These are phyloP conservation scores for Cyberlindnera samutprakarnensis DNA, from an alignment of 805 yeast species.

Conservation along the genomic window DNA sequence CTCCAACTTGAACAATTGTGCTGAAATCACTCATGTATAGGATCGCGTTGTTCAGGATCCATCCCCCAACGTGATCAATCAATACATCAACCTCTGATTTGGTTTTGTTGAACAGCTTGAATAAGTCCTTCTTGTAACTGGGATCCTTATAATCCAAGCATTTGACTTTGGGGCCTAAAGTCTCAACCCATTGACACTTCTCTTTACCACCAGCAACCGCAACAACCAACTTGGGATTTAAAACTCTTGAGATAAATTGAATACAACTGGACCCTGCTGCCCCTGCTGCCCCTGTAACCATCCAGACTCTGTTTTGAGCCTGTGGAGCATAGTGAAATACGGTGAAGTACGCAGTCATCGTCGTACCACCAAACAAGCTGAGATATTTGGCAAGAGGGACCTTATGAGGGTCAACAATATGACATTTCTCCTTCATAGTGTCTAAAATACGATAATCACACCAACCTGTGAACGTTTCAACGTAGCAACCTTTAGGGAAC, in stretches of 20 bases:
- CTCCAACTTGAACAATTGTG: conserved; percentile 49
- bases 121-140: conserved; percentile 26
- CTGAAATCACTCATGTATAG: conserved; percentile 30
- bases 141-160: conserved; percentile 44
- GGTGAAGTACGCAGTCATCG: conserved; percentile 54
- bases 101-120: conserved; percentile 35
- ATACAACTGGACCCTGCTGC: conserved; percentile 57
- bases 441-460: conserved; percentile 34
- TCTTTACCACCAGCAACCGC: conserved; percentile 54
- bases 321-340: conserved; percentile 38
- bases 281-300: conserved; percentile 60
- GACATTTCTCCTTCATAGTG: conserved; percentile 20
- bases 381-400: conserved; percentile 30
- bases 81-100: conserved; percentile 42
- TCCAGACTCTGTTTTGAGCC: conserved; percentile 32
- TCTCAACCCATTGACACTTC: conserved; percentile 44
- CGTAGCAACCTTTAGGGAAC: conserved; percentile 35
- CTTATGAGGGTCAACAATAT: neutral
- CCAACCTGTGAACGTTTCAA: conserved; percentile 37
- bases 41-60: conserved; percentile 39
- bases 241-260: conserved; percentile 45
- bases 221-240: conserved; percentile 45
- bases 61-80: conserved; percentile 60
- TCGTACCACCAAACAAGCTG: conserved; percentile 45
- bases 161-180: conserved; percentile 43